Base-by-base conservation (phyloP, 805 yeast species). In the Lipomyces oligophaga region DNA sequence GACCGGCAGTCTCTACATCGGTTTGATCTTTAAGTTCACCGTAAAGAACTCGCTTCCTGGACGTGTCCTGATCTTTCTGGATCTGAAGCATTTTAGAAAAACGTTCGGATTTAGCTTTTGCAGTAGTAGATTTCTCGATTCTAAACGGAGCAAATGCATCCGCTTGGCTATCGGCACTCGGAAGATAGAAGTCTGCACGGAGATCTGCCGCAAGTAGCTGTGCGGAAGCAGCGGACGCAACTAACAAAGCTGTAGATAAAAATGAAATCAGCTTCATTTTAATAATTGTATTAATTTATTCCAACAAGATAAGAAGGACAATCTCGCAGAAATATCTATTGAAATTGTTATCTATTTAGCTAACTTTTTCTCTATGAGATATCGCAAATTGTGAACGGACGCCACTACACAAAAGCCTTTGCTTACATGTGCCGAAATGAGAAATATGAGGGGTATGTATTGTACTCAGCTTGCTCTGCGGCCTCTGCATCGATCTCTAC, bases 111-210 rank as follows among this genome's bases (percentile, higher is more conserved):
- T 34, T 24, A 11, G 42, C 34, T 38, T 39, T 34, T 8, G 39
- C 21, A 11, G 41, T 24, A 15, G 34, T 19, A 22, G 41, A 10
- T 15, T 36, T 41, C 42, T 36, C 13, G n/a, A n/a, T n/a, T n/a
- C n/a, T n/a, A 30, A 49, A 49, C 6, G 54, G 54, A 39, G 25
- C 34, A 34, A 49, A 21, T 8, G 44, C 53, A n/a, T 49, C 47
- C 15, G 43, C 39, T 19, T 55, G 33, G 11, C 35, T 26, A 11
- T 34, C 33, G 15, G 43, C 37, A 34, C 42, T 27, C 15, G 49
- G 49, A 22, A 49, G 39, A 32, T 49, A 49, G 39, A 40, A 22
- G 20, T 39, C 46, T 5, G 33, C 26, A 30, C 47, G 42, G 32
- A 41, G 42, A 38, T 33, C 33, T 3, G 38, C 53, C 8, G 39